Percentiles rank a stretch among this genome's conserved stretches.
Conservation (phyloP, 192 early-diverging fungal genomes). For the Helicostylum pulchrum region DNA sequence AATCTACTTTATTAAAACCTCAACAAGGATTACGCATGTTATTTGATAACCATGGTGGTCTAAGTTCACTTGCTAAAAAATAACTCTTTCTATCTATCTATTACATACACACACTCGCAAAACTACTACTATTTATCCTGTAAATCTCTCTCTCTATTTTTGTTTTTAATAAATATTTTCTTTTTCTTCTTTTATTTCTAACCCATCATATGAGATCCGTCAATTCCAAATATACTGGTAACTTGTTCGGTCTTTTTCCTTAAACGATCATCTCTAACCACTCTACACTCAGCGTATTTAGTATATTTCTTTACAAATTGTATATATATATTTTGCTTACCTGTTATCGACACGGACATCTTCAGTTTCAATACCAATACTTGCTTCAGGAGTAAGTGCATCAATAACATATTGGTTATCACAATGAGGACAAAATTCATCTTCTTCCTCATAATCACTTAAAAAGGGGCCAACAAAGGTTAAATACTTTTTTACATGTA, state of each 20-base stretch:
- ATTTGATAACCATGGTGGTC: slow-evolving; percentile 1
- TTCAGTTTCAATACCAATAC: slow-evolving; percentile 88
- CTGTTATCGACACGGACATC: slow-evolving; percentile 78
- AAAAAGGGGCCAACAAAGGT: neutral
- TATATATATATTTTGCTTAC: slow-evolving; percentile 28
- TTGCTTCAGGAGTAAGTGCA: slow-evolving; percentile 83
- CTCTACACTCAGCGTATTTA: slow-evolving; percentile 2
- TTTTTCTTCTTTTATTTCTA: neutral
- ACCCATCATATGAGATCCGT: slow-evolving; percentile 28
- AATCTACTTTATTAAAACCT: neutral
- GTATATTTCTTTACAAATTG: neutral
- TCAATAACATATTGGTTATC: slow-evolving; percentile 97
- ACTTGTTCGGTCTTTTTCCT: slow-evolving; percentile 3
- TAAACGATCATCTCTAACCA: slow-evolving; percentile 29
- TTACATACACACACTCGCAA: no score
- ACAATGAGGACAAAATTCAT: slow-evolving; percentile 98
- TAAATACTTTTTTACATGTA: no score
- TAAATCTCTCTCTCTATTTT: no score
- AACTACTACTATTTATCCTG: no score
- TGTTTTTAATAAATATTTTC: no score
- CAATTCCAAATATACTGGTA: slow-evolving; percentile 31
- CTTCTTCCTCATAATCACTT: slow-evolving; percentile 87
- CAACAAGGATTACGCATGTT: slow-evolving; percentile 10
- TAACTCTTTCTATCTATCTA: neutral
- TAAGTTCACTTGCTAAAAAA: slow-evolving; percentile 8